Conservation (phyloP, 2,329 filamentous ascomycete species). For the Sporothrix globosa region DNA sequence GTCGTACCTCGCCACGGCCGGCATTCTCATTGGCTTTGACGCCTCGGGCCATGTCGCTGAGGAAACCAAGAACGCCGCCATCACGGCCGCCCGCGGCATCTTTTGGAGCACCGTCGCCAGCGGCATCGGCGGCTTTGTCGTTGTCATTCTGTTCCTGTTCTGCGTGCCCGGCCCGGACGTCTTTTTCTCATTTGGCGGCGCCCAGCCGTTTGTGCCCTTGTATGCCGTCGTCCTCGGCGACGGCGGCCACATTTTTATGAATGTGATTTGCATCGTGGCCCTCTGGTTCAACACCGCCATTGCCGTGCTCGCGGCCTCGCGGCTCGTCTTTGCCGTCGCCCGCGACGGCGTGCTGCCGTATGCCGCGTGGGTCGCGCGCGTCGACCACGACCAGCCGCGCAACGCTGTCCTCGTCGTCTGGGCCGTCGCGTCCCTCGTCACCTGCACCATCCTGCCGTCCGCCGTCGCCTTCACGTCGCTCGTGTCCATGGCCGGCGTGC, state of each 20-base stretch:
- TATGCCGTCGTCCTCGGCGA: conserved; percentile 33
- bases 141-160: conserved; percentile 33
- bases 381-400: conserved; percentile 32
- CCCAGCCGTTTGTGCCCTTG: conserved; percentile 34
- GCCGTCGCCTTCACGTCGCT: conserved; percentile 34
- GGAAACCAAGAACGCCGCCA: conserved; percentile 33
- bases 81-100: conserved; percentile 32
- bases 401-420: conserved; percentile 35
- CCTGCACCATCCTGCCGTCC: conserved; percentile 34
- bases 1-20: conserved; percentile 33
- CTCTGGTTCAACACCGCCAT: conserved; percentile 35
- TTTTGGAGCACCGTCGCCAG: conserved; percentile 34
- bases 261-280: conserved; percentile 32
- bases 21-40: conserved; percentile 34
- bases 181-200: conserved; percentile 31
- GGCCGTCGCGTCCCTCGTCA: conserved; percentile 30
- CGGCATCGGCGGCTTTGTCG: conserved; percentile 32
- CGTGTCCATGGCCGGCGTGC: conserved; percentile 31
- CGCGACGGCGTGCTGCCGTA: conserved; percentile 34
- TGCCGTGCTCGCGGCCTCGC: conserved; percentile 33
- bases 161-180: conserved; percentile 30
- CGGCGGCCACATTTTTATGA: conserved; percentile 34
- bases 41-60: conserved; percentile 35
- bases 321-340: conserved; percentile 34
- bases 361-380: conserved; percentile 28